Percentiles rank a stretch among this genome's conserved stretches.
phyloP scores from a whole-genome alignment of 306 rosid species.

The Senna siamea region DNA sequence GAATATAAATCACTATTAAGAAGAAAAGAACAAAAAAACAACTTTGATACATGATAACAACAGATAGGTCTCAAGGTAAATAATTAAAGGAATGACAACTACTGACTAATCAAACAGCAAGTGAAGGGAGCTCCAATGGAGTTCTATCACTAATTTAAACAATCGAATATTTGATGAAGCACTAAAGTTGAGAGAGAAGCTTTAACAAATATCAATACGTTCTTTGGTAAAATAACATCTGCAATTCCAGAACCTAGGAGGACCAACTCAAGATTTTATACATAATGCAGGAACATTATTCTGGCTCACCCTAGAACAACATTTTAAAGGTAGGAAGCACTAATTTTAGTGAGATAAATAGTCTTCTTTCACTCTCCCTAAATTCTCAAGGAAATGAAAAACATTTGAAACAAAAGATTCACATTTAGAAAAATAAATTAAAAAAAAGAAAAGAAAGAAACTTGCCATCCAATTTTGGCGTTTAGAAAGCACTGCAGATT shows the following conservation, averaged over 20 bases:
- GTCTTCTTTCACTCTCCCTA: slow-evolving; percentile 11
- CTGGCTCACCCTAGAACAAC: slow-evolving; percentile 31
- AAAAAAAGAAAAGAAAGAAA: slow-evolving; percentile 29
- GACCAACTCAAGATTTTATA: slow-evolving; percentile 19
- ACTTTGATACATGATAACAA: slow-evolving; percentile 1
- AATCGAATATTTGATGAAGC: slow-evolving; percentile 24
- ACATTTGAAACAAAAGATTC: slow-evolving; percentile 18
- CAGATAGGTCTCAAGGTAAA: slow-evolving; percentile 8
- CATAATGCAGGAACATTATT: background rate
- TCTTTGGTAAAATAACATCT: slow-evolving; percentile 2
- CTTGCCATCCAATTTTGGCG: slow-evolving; percentile 79
- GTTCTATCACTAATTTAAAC: slow-evolving; percentile 13
- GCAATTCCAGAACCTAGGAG: background rate
- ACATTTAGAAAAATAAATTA: background rate
- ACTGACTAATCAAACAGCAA: slow-evolving; percentile 26
- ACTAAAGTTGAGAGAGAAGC: slow-evolving; percentile 10
- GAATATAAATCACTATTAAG: slow-evolving; percentile 7
- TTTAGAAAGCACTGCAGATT: slow-evolving; percentile 60
- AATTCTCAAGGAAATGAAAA: slow-evolving; percentile 14
- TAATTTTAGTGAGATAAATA: background rate
- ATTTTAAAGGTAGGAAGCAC: slow-evolving; percentile 12
- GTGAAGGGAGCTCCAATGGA: slow-evolving; percentile 21
- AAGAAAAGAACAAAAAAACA: background rate
- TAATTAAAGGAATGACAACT: slow-evolving; percentile 2
- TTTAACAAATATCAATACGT: slow-evolving; percentile 2